Percentiles rank a stretch among this genome's conserved stretches.
Evolutionary conservation across 2,329 filamentous ascomycete genomes (phyloP).

Genomic region (Paecilomyces fulvus): DNA sequence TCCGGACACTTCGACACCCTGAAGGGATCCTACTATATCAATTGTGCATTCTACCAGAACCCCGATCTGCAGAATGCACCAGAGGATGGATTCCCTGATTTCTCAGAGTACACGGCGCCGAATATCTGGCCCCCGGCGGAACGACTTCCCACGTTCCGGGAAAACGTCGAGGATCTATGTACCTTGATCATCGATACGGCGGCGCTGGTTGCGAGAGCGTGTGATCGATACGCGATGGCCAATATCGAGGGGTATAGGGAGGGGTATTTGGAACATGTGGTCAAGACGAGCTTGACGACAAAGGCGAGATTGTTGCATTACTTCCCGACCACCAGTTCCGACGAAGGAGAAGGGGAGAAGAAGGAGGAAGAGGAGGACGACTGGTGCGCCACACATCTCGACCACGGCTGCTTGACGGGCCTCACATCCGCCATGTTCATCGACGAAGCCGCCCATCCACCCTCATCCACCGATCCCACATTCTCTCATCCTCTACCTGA

Average conservation of each 20-base stretch:
- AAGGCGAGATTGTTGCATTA: conserved; percentile 93
- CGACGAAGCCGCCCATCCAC: conserved; percentile 54
- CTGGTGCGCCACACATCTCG: conserved; percentile 74
- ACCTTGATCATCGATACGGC: conserved; percentile 81
- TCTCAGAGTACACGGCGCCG: conserved; percentile 80
- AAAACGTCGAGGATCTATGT: conserved; percentile 67
- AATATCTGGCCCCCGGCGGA: conserved; percentile 76
- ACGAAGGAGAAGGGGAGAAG: background rate
- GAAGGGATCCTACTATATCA: conserved; percentile 58
- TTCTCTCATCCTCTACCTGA: conserved; percentile 49
- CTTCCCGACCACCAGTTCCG: conserved; percentile 49
- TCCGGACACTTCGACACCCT: conserved; percentile 54
- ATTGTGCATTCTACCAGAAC: conserved; percentile 48
- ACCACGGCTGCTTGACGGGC: conserved; percentile 89
- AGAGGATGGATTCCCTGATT: conserved; percentile 38
- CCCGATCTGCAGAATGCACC: conserved; percentile 28
- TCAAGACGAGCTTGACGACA: conserved; percentile 74
- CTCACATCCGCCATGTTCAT: conserved; percentile 95
- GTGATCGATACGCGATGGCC: conserved; percentile 72
- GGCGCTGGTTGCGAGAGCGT: conserved; percentile 79
- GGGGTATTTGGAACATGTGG: conserved; percentile 79
- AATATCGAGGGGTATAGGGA: conserved; percentile 68
- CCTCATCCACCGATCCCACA: conserved; percentile 28
- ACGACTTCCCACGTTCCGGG: conserved; percentile 66
- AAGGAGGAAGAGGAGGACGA: conserved; percentile 61